Evolutionary conservation across 345 rosid genomes (phyloP).

Genomic region (Ricinus communis): DNA sequence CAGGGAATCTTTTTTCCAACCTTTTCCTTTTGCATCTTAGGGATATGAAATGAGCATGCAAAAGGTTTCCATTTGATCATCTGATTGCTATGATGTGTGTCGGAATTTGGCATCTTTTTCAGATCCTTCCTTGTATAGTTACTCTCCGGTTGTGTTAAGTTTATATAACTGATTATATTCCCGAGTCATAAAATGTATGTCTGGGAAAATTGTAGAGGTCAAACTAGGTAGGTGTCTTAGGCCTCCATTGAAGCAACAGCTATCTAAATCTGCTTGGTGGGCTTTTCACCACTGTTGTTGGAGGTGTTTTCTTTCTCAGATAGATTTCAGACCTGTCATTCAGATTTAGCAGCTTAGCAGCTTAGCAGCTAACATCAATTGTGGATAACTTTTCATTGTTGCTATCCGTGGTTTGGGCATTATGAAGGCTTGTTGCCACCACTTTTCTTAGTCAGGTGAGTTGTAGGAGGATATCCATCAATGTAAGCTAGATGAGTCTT

Average conservation of each 20-base stretch:
- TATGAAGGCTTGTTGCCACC: not conserved
- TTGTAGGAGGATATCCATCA: not conserved
- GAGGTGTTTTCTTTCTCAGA: not conserved
- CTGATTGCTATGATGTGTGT: not conserved
- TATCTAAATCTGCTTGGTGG: not conserved
- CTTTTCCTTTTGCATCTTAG: not conserved
- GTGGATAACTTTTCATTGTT: too few relatives aligned
- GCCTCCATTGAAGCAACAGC: not conserved
- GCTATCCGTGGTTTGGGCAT: too few relatives aligned
- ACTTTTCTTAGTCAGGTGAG: not conserved
- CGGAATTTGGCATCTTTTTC: not conserved
- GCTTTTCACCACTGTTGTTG: not conserved
- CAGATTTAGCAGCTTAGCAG: conserved; percentile 6
- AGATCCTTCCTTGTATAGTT: not conserved
- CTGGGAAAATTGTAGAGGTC: not conserved
- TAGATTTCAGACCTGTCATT: not conserved
- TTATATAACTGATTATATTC: too few relatives aligned
- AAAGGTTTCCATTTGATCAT: not conserved
- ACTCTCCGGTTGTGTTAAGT: too few relatives aligned
- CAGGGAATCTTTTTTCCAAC: not conserved
- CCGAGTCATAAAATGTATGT: too few relatives aligned
- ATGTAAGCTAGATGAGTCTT: not conserved
- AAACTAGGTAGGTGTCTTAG: not conserved
- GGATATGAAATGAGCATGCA: not conserved
- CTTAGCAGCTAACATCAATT: too few relatives aligned